Percentiles rank a stretch among this genome's conserved stretches.
phyloP scores from a whole-genome alignment of 371 early-diverging fungal species.

The Mucor irregularis region DNA sequence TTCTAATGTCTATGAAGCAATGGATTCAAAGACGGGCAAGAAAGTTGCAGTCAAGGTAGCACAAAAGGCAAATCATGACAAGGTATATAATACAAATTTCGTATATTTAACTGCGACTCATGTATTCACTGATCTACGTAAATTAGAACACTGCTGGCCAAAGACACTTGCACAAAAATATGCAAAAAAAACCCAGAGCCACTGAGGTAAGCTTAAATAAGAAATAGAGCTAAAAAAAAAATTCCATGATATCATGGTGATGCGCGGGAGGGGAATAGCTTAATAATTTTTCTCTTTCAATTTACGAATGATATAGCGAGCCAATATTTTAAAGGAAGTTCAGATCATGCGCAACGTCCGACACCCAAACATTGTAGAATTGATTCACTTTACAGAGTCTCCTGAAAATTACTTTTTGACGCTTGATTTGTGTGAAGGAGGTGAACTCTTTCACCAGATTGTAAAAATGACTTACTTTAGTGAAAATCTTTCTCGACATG shows the following conservation, averaged over 20 bases:
- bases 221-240: background rate
- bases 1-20: conserved; percentile 74
- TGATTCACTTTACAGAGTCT: conserved; percentile 63
- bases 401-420: conserved; percentile 69
- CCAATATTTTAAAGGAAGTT: conserved; percentile 80
- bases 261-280: background rate
- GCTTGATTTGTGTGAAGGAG: conserved; percentile 83
- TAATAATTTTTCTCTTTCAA: background rate
- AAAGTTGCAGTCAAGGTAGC: conserved; percentile 81
- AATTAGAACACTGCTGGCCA: conserved; percentile 26
- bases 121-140: conserved; percentile 49
- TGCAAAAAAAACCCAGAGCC: conserved; percentile 29
- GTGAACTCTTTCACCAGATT: conserved; percentile 87
- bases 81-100: conserved; percentile 47
- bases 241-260: conserved; percentile 21
- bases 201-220: conserved; percentile 29
- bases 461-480: conserved; percentile 80
- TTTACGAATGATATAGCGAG: conserved; percentile 45
- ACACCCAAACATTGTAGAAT: conserved; percentile 75
- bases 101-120: conserved; percentile 59
- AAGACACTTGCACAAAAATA: conserved; percentile 28
- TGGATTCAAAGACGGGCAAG: conserved; percentile 50
- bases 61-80: conserved; percentile 53
- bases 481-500: conserved; percentile 76
- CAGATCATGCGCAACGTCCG: conserved; percentile 76